Percentiles rank a stretch among this genome's conserved stretches.
Conservation (phyloP, 192 early-diverging fungal genomes). For the Entomortierella parvispora region DNA sequence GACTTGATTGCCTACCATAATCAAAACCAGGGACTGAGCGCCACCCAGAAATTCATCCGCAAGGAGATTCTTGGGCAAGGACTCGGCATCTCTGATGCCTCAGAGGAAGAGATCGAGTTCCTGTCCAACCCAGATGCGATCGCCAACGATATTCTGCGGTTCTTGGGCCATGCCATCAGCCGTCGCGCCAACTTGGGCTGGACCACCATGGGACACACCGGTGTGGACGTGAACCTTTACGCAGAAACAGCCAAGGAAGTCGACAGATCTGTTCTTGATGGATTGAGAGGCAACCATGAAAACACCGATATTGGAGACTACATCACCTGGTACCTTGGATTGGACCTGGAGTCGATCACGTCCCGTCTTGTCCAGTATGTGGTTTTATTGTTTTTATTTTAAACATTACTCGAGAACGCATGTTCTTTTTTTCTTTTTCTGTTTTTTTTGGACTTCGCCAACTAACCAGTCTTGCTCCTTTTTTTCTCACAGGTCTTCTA, state of each 20-base stretch:
- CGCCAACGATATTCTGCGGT: slow-evolving; percentile 3
- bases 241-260: slow-evolving; percentile 56
- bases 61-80: slow-evolving; percentile 69
- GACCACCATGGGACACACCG: slow-evolving; percentile 93
- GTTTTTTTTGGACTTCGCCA: too few species aligned
- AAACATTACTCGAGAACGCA: not conserved
- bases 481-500: not conserved
- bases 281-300: slow-evolving; percentile 68
- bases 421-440: not conserved
- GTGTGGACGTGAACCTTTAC: slow-evolving; percentile 91
- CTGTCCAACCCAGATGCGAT: slow-evolving; percentile 35
- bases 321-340: slow-evolving; percentile 61
- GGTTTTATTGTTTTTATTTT: not conserved
- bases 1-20: slow-evolving; percentile 43
- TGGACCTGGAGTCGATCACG: slow-evolving; percentile 63
- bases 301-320: slow-evolving; percentile 73
- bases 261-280: slow-evolving; percentile 18
- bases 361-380: slow-evolving; percentile 49
- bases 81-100: slow-evolving; percentile 77
- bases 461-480: too few species aligned
- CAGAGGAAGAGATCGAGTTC: slow-evolving; percentile 65
- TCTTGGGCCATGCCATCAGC: slow-evolving; percentile 17
- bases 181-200: slow-evolving; percentile 52
- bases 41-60: slow-evolving; percentile 48
- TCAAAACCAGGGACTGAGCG: slow-evolving; percentile 16